Base-by-base conservation (phyloP, 768 basidiomycete genomes). In the Russula compacta region DNA sequence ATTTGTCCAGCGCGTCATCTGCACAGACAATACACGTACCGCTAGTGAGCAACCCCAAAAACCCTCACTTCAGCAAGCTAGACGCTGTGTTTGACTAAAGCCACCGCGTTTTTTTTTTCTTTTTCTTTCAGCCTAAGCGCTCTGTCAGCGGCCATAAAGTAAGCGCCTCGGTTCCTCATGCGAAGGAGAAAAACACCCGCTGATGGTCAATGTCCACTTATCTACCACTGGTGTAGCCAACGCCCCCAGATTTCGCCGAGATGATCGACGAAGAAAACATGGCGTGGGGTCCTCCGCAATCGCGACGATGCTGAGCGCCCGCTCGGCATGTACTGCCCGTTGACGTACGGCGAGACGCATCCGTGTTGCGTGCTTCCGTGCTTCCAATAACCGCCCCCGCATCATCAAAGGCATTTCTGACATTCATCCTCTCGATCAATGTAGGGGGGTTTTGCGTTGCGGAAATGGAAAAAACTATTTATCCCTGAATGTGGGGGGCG, bases 231-330 rank as follows among this genome's bases (percentile, higher is more conserved):
- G 24, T 29, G 24, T 17, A 60, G 61, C 10, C 57, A 19, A 14
- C 11, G 21, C 32, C 32, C 19, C 44, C 44, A 47, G 57, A 33
- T 14, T 58, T 10, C 33, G 72, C 71, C 17, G 67, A 71, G 54
- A 70, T 69, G 67, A 62, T 73, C 17, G 72, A 73, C 14, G 71
- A 71, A 38, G 72, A 73, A 15, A 71, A 73, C 52, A 51, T 66
- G 59, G 66, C 72, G 4, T 73, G 72, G 72, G 71, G 69, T 29
- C 67, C 66, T 17, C 66, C 69, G 32, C 10, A 17, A 19, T 48
- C 56, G 48, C 60, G 56, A 44, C 47, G 56, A 53, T 56, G 49
- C 19, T 64, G 62, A 43, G 15, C 19, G 15, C 33, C 33, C 11
- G 11, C 59, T 55, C 56, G 58, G 62, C 15, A 4, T 4, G 36